These are phyloP conservation scores for Amylocystis lapponica DNA, from an alignment of 768 basidiomycete species.

Conservation along the genomic window DNA sequence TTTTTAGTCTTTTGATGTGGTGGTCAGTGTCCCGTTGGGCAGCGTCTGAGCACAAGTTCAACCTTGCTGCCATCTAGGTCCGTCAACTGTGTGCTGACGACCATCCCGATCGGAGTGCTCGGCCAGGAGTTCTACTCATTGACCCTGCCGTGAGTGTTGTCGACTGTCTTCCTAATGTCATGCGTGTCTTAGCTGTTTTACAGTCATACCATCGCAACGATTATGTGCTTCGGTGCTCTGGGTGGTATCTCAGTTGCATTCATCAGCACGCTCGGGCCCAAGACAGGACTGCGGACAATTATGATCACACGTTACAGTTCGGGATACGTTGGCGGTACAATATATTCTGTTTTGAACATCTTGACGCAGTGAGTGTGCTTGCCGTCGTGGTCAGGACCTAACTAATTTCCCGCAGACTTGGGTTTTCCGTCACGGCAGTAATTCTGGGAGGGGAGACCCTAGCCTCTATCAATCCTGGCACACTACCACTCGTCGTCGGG, in stretches of 20 bases:
- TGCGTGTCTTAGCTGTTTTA: not conserved
- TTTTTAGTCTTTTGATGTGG: slow-evolving; percentile 39
- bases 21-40: slow-evolving; percentile 33
- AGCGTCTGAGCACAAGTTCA: not conserved
- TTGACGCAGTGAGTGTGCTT: slow-evolving; percentile 30
- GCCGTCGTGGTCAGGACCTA: not conserved
- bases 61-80: slow-evolving; percentile 26
- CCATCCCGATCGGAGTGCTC: slow-evolving; percentile 46
- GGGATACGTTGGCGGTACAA: slow-evolving; percentile 42
- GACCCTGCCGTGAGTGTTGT: slow-evolving; percentile 35
- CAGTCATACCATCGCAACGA: slow-evolving; percentile 40
- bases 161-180: not conserved
- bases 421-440: slow-evolving; percentile 42
- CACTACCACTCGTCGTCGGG: slow-evolving; percentile 41
- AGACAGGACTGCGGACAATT: slow-evolving; percentile 51
- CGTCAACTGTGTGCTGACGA: slow-evolving; percentile 37
- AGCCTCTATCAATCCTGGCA: slow-evolving; percentile 37
- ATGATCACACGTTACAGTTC: slow-evolving; percentile 43
- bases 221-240: slow-evolving; percentile 40
- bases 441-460: slow-evolving; percentile 50
- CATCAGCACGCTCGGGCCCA: slow-evolving; percentile 48
- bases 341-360: slow-evolving; percentile 50
- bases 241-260: slow-evolving; percentile 39
- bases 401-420: slow-evolving; percentile 26
- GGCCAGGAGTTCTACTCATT: slow-evolving; percentile 44